Evolutionary conservation across 2,329 filamentous ascomycete species (phyloP).

Genomic region (Helicocarpus griseus): DNA sequence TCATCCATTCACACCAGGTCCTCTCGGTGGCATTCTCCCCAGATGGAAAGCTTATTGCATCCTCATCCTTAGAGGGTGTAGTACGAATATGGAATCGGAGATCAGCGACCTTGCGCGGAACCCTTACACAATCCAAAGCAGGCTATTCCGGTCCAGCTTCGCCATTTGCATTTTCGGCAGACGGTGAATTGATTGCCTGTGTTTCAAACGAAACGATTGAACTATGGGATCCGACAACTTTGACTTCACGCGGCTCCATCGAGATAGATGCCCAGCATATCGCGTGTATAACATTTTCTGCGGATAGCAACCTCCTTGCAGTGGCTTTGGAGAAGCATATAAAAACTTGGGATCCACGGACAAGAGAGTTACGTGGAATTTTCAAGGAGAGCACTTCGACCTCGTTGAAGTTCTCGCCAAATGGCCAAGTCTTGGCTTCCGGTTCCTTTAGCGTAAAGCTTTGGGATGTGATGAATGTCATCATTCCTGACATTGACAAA

Average conservation of each 20-base stretch:
- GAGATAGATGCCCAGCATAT: neutral
- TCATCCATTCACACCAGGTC: neutral
- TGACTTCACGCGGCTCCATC: neutral
- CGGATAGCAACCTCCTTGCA: neutral
- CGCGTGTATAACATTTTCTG: neutral
- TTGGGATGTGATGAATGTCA: neutral
- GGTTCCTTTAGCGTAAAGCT: slow-evolving; percentile 6
- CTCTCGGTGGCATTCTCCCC: neutral
- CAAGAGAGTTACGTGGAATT: neutral
- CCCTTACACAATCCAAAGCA: neutral
- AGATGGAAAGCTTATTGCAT: slow-evolving; percentile 1
- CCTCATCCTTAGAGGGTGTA: neutral
- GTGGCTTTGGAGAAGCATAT: neutral
- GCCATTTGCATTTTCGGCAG: neutral
- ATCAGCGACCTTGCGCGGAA: neutral
- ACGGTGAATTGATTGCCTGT: neutral
- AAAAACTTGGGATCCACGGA: neutral
- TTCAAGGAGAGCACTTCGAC: neutral
- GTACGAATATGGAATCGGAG: slow-evolving; percentile 7
- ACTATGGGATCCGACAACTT: neutral
- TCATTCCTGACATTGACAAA: neutral
- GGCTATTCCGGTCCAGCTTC: neutral
- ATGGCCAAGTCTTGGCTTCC: slow-evolving; percentile 7
- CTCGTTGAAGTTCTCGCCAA: slow-evolving; percentile 2
- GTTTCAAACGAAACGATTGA: neutral